A percentile compares a stretch with the other conserved stretches of the same genome.
phyloP scores from a whole-genome alignment of 345 rosid genomes.

The Eucalyptus urophylla region DNA sequence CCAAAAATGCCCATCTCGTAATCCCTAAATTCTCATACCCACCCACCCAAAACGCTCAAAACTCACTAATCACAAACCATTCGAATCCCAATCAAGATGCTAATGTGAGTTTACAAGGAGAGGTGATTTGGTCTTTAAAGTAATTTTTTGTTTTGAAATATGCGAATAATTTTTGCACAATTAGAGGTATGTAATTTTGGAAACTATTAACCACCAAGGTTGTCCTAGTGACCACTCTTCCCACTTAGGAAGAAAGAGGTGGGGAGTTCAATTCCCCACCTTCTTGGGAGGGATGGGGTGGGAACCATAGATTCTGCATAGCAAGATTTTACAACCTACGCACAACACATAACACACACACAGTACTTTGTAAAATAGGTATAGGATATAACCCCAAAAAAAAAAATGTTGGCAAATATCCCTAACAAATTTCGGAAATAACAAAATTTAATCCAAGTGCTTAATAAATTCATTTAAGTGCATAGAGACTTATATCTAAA shows the following conservation, averaged over 20 bases:
- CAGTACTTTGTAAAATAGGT: fast-evolving
- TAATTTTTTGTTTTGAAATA: not conserved
- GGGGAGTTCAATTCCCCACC: too few species aligned
- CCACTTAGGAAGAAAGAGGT: too few species aligned
- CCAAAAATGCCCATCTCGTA: not conserved
- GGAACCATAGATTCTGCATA: fast-evolving
- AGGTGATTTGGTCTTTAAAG: not conserved
- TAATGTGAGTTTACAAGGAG: not conserved
- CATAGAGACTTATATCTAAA: not conserved
- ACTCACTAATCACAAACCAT: not conserved
- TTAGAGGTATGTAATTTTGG: not conserved
- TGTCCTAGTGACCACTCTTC: too few species aligned
- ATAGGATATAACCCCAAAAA: too few species aligned
- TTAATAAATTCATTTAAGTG: not conserved
- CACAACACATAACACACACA: too few species aligned
- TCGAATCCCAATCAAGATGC: not conserved
- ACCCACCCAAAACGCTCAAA: not conserved
- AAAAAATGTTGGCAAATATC: not conserved
- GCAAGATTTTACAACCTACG: too few species aligned
- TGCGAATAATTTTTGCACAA: not conserved
- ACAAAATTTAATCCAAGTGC: not conserved
- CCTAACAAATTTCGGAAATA: not conserved
- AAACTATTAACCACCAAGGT: too few species aligned
- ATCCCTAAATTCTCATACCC: not conserved
- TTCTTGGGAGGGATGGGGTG: too few species aligned